Evolutionary conservation across 257 asterid species (phyloP), one percentile per base, ranked within the genome.

Genomic region (Jacaranda mimosifolia): DNA sequence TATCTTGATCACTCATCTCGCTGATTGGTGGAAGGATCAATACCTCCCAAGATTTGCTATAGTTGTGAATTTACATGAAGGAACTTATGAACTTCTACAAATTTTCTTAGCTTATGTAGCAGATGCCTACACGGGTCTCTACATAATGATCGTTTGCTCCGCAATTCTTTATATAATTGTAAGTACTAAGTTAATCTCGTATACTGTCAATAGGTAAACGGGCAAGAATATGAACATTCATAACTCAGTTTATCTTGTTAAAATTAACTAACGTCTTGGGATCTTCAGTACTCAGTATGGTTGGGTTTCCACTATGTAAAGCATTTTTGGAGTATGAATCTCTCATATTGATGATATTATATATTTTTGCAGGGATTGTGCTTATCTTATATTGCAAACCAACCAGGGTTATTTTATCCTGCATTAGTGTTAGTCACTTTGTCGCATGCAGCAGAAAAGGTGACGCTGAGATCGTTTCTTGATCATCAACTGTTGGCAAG

Each of bases 401-500:
- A 4, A 15, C 9, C 8, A 0, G 52, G 8, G 1, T 4, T 72
- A 8, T 71, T 70, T 18, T 73, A 35, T 40, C 8, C 62, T 9
- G 81, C 79, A 7, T 7, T 76, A 67, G 76, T n/a, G 19, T 3
- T 76, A 21, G 5, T 76, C 48, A 49, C 73, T 56, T 12, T 81
- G 48, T 56, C 79, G 5, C 45, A 71, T 46, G 82, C 82, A 21
- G 82, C 75, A n/a, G 39, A 4, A 46, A 36, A 9, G 0, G 15
- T 64, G 1, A 53, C 76, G 0, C 12, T 76, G 35, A 12, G 21
- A 15, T 48, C 75, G 13, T 81, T 81, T 64, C 78, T 81, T 11
- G 81, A 35, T 4, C 81, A 81, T 76, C 85, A 81, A 63, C 7
- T 81, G 19, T 7, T 14, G 65, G 13, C 15, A n/a, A 13, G 7